Conservation (phyloP, 805 yeast species). For the Ogataea ramenticola region DNA sequence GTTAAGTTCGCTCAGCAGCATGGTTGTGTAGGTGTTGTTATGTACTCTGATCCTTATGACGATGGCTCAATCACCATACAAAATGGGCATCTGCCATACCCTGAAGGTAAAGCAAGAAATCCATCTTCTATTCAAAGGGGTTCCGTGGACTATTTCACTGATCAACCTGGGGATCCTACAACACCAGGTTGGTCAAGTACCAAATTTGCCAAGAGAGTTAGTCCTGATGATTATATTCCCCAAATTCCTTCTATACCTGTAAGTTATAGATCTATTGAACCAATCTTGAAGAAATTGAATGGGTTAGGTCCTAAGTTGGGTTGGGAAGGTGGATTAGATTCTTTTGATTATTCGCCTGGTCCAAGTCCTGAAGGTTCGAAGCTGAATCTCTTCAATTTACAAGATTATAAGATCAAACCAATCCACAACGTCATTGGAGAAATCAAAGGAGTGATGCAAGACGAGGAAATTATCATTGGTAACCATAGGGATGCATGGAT, state of each 20-base stretch:
- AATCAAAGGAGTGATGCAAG: conserved; percentile 48
- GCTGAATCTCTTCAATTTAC: conserved; percentile 35
- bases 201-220: conserved; percentile 28
- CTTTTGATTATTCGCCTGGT: conserved; percentile 39
- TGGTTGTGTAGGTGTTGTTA: conserved; percentile 57
- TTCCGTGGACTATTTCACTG: conserved; percentile 48
- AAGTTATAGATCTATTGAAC: conserved; percentile 34
- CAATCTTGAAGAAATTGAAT: conserved; percentile 31
- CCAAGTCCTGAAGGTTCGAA: conserved; percentile 27
- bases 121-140: conserved; percentile 56
- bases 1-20: conserved; percentile 51
- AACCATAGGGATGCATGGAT: conserved; percentile 48
- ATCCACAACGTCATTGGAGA: conserved; percentile 43
- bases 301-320: conserved; percentile 29
- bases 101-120: conserved; percentile 61
- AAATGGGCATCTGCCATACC: conserved; percentile 52
- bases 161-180: conserved; percentile 71
- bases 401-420: conserved; percentile 34
- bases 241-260: conserved; percentile 48
- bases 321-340: conserved; percentile 33
- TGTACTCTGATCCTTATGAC: conserved; percentile 53
- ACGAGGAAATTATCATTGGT: conserved; percentile 49
- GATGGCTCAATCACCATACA: conserved; percentile 48
- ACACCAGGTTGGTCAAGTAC: conserved; percentile 67
- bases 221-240: conserved; percentile 38